These are phyloP conservation scores for Nakazawaea wickerhamii DNA, from an alignment of 805 yeast species.

Conservation along the genomic window DNA sequence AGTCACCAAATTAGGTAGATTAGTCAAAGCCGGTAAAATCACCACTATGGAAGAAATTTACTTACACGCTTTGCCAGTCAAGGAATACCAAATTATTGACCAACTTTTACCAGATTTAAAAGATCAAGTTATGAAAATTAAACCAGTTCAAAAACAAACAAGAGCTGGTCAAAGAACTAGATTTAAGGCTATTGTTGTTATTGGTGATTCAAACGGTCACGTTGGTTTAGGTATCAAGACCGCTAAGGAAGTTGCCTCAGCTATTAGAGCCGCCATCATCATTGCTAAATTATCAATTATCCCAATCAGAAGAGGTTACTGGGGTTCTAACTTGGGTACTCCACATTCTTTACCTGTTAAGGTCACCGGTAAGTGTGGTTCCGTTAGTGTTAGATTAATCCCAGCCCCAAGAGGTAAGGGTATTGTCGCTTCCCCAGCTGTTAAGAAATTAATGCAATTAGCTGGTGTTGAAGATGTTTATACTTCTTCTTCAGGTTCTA, in stretches of 20 bases:
- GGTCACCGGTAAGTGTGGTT: conserved; percentile 99
- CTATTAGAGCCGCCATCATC: conserved; percentile 99
- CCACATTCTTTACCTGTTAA: conserved; percentile 98
- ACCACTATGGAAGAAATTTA: conserved; percentile 95
- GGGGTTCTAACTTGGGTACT: conserved; percentile 99
- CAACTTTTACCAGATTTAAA: conserved; percentile 89
- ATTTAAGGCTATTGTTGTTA: conserved; percentile 99
- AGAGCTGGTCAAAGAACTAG: conserved; percentile 99
- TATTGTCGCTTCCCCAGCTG: conserved; percentile 99
- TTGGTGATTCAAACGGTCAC: conserved; percentile 99
- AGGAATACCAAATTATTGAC: conserved; percentile 99
- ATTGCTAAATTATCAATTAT: conserved; percentile 98
- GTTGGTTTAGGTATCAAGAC: conserved; percentile 99
- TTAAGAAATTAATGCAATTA: conserved; percentile 96
- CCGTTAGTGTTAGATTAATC: conserved; percentile 95
- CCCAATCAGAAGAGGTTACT: conserved; percentile 99
- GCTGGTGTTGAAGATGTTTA: conserved; percentile 99
- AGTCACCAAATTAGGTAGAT: conserved; percentile 99
- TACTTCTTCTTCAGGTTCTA: conserved; percentile 97
- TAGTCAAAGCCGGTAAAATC: conserved; percentile 98
- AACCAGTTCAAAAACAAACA: conserved; percentile 99
- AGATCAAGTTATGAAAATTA: conserved; percentile 99
- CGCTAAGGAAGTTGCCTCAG: conserved; percentile 99
- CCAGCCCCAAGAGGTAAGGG: conserved; percentile 99
- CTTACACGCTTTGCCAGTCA: conserved; percentile 98